These are phyloP conservation scores for Blastomyces silverae DNA, from an alignment of 2,329 filamentous ascomycete genomes.

Conservation along the genomic window DNA sequence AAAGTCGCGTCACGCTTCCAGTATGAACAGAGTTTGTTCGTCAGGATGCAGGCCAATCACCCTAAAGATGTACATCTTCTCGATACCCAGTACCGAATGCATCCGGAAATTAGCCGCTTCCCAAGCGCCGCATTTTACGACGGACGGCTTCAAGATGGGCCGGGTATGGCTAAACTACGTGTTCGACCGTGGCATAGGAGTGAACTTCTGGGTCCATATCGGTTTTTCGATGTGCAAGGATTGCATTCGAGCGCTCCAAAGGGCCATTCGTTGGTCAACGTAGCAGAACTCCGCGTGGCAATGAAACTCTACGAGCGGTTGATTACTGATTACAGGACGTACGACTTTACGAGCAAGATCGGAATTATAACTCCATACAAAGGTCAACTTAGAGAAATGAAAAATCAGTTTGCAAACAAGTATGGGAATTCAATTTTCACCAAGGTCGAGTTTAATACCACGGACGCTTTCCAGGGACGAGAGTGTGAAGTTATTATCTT, in stretches of 20 bases:
- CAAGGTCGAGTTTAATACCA: conserved; percentile 94
- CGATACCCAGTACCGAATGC: conserved; percentile 99
- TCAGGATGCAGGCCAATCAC: conserved; percentile 93
- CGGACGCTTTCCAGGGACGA: conserved; percentile 93
- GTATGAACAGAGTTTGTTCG: conserved; percentile 97
- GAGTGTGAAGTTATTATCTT: conserved; percentile 99
- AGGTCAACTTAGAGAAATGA: conserved; percentile 76
- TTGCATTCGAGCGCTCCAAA: conserved; percentile 72
- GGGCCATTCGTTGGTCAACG: conserved; percentile 85
- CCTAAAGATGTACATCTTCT: conserved; percentile 83
- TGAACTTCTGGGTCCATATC: conserved; percentile 77
- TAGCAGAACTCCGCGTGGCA: conserved; percentile 77
- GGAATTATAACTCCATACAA: conserved; percentile 99
- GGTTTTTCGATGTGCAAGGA: conserved; percentile 94
- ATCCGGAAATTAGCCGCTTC: conserved; percentile 89
- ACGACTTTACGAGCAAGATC: conserved; percentile 72
- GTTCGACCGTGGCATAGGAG: conserved; percentile 78
- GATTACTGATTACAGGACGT: conserved; percentile 60
- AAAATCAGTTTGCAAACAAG: conserved; percentile 60
- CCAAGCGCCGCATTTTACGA: conserved; percentile 92
- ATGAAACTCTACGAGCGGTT: conserved; percentile 78
- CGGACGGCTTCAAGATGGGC: conserved; percentile 73
- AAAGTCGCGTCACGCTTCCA: conserved; percentile 86
- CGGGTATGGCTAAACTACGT: conserved; percentile 70
- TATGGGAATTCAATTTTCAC: conserved; percentile 72